These are phyloP conservation scores for Pseudocercospora fuligena DNA, from an alignment of 2,329 filamentous ascomycete species.

Conservation along the genomic window DNA sequence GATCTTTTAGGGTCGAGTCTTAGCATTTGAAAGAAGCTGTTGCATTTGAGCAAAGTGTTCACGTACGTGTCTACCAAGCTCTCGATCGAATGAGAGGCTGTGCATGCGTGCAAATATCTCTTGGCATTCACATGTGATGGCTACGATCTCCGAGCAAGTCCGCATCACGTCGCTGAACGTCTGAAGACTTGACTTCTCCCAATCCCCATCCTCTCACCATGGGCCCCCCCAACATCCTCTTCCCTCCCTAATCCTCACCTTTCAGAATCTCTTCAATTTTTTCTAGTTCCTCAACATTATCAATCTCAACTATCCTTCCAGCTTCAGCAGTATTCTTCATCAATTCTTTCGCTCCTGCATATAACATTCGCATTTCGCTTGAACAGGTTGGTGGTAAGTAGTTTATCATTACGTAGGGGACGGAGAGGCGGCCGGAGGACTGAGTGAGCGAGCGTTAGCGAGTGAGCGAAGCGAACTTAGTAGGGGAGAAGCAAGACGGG, in stretches of 20 bases:
- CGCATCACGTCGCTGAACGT: no score
- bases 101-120: not conserved
- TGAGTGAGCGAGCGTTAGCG: constrained; percentile 42
- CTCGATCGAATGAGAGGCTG: no score
- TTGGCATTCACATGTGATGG: not conserved
- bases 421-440: constrained; percentile 80
- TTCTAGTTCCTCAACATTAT: constrained; percentile 77
- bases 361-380: constrained; percentile 84
- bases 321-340: constrained; percentile 93
- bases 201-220: no score
- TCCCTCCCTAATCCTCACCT: constrained; percentile 41
- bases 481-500: no score
- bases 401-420: constrained; percentile 93
- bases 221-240: no score
- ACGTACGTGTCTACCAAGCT: not conserved
- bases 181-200: no score
- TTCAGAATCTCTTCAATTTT: constrained; percentile 74
- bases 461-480: no score
- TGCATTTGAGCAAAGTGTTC: not conserved
- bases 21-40: not conserved
- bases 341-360: constrained; percentile 93
- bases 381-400: constrained; percentile 94
- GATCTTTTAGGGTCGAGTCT: not conserved
- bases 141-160: not conserved
- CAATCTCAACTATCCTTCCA: constrained; percentile 83